A percentile compares a stretch with the other conserved stretches of the same genome.
Conservation (phyloP, 78 protist species). For the Pigoraptor vietnamica region DNA sequence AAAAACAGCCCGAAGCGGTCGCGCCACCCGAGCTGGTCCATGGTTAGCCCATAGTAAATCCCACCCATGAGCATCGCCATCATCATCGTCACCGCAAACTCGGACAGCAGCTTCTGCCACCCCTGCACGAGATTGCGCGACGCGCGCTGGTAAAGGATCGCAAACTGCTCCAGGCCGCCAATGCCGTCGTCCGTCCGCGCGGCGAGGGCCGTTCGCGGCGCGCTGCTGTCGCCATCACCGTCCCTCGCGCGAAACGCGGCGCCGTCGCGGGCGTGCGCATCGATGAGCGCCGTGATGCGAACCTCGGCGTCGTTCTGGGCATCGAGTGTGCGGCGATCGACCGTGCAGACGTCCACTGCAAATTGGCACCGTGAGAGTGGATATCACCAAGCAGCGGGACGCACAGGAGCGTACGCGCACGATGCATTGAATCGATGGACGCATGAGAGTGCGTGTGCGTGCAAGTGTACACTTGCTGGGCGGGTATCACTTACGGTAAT, state of each 20-base stretch:
- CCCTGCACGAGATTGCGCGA: not conserved
- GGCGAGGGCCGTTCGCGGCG: too few relatives aligned
- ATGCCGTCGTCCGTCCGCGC: not conserved
- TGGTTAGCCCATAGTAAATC: not conserved
- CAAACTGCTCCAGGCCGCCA: not conserved
- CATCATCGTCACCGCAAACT: not conserved
- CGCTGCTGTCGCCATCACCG: too few relatives aligned
- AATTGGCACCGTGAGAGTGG: too few relatives aligned
- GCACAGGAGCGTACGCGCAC: too few relatives aligned
- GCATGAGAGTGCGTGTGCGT: too few relatives aligned
- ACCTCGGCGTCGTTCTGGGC: not conserved
- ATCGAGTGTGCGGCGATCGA: not conserved
- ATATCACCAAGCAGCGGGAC: too few relatives aligned
- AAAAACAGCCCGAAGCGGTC: not conserved
- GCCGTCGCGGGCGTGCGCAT: not conserved
- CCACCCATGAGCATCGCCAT: not conserved
- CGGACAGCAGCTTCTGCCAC: not conserved
- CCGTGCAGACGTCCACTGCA: not conserved
- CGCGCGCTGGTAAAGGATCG: not conserved
- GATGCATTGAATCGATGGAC: too few relatives aligned
- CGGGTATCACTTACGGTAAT: conserved; percentile 13
- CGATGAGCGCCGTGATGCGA: not conserved
- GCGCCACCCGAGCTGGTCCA: not conserved
- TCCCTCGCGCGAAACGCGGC: not conserved
- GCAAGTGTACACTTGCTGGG: too few relatives aligned